Base-by-base conservation (phyloP, 2,329 filamentous ascomycete genomes). In the Penicillium griseofulvum region DNA sequence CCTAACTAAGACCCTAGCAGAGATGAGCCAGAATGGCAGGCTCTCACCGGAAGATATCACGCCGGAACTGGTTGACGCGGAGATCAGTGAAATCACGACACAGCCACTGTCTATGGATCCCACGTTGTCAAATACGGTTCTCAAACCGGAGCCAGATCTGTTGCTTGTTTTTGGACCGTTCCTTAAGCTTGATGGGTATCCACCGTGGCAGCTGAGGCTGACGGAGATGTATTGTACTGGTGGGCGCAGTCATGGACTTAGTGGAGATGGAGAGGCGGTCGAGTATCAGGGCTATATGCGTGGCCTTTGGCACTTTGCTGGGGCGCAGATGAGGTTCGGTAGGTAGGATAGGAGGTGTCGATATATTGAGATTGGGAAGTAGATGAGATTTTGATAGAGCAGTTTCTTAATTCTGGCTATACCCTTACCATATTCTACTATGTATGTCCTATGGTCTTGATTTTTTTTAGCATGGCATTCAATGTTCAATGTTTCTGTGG, bases 271-370 rank as follows among this genome's bases (percentile, higher is more conserved):
- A 5, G 75, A 76, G 50, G 67, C 71, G 1, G 92, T 99, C 17
- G 91, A 91, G 42, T 99, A 99, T 73, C 92, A 97, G 70, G 88
- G 96, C 29, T 99, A 97, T 73, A 79, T 97, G 61, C 83, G 87
- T 60, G 93, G 88, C 1, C 76, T 99, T 64, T 88, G 90, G 72
- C 90, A 88, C 66, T 99, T 85, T 75, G 88, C 91, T 10, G 87
- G 86, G 62, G 93, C 92, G 4, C 89, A 96, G 74, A 95, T 97
- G 83, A 85, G 92, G 55, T 85, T 92, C 66, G 92, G 92, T 28
- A 76, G 81, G 66, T 87, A 75, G 59, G 33, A 24, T 42, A 16
- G 16, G 28, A 22, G 12, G 50, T 16, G 5, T 33, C 26, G 36
- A 31, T 24, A 24, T 26, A 17, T 34, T 34, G 50, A 28, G 19